These are phyloP conservation scores for Sclerotinia nivalis DNA, from an alignment of 2,329 filamentous ascomycete genomes.

Conservation along the genomic window DNA sequence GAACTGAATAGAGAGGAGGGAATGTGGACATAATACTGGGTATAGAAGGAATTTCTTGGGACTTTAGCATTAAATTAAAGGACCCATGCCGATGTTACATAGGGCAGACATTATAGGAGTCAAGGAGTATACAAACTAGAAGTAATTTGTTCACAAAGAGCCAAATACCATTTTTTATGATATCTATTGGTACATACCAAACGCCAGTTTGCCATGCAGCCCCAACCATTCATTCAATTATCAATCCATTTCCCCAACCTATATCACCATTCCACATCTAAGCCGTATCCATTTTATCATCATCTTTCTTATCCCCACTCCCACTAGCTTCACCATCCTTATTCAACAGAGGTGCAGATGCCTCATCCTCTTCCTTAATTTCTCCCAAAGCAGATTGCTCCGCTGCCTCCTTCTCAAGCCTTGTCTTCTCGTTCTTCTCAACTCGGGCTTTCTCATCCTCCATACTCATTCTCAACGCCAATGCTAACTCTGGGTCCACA, in stretches of 20 bases:
- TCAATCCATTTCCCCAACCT: slow-evolving; percentile 76
- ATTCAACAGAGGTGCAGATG: slow-evolving; percentile 61
- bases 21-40: slow-evolving; percentile 11
- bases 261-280: slow-evolving; percentile 49
- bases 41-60: slow-evolving; percentile 4
- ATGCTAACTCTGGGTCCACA: slow-evolving; percentile 87
- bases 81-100: background rate
- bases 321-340: slow-evolving; percentile 66
- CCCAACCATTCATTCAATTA: slow-evolving; percentile 52
- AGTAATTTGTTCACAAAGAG: slow-evolving; percentile 25
- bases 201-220: slow-evolving; percentile 41
- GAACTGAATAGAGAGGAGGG: too few species aligned
- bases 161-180: slow-evolving; percentile 28
- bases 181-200: slow-evolving; percentile 42
- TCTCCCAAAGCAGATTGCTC: slow-evolving; percentile 76
- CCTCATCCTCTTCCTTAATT: slow-evolving; percentile 78
- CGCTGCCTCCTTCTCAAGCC: slow-evolving; percentile 63
- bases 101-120: slow-evolving; percentile 12
- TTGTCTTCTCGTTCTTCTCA: slow-evolving; percentile 71
- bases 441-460: slow-evolving; percentile 96
- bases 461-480: slow-evolving; percentile 95
- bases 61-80: background rate
- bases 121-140: slow-evolving; percentile 7
- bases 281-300: slow-evolving; percentile 91
- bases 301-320: slow-evolving; percentile 55